Conservation (phyloP, 495 filamentous ascomycete species). For the Penicillium canescens region DNA sequence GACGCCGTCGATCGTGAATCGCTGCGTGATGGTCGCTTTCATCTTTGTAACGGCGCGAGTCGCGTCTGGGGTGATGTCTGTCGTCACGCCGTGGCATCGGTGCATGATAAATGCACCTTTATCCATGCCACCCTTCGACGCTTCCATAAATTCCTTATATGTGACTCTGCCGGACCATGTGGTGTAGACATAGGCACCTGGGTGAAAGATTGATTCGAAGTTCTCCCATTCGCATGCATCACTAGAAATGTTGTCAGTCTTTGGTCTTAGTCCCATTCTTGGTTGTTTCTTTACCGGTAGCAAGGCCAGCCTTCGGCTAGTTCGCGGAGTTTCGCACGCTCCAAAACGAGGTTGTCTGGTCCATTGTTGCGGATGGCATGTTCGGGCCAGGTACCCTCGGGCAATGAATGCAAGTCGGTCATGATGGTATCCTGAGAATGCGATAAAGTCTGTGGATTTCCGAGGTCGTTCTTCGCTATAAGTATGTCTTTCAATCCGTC, state of each 20-base stretch:
- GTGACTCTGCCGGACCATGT: conserved; percentile 59
- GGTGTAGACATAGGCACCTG: conserved; percentile 60
- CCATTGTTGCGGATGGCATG: conserved; percentile 59
- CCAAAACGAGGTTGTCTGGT: conserved; percentile 41
- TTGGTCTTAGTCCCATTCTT: not conserved
- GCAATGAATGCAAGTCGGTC: conserved; percentile 31
- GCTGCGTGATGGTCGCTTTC: conserved; percentile 70
- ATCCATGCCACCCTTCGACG: conserved; percentile 59
- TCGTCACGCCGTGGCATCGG: conserved; percentile 59
- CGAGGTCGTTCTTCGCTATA: not conserved
- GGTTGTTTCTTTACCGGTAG: conserved; percentile 40
- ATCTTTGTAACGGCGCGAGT: conserved; percentile 66
- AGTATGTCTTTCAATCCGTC: not conserved
- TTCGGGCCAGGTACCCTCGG: conserved; percentile 24
- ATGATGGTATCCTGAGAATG: conserved; percentile 7
- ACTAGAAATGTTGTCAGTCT: not conserved
- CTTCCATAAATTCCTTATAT: conserved; percentile 58
- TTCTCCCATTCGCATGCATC: conserved; percentile 69
- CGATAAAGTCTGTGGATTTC: not conserved
- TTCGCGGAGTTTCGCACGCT: conserved; percentile 58
- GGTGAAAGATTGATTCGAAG: conserved; percentile 59
- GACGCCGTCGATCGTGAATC: conserved; percentile 49
- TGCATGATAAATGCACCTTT: conserved; percentile 69
- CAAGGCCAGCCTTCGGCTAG: conserved; percentile 69
- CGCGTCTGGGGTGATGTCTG: conserved; percentile 48